These are phyloP conservation scores for Chaetomidium leptoderma DNA, from an alignment of 495 filamentous ascomycete species.

Conservation along the genomic window DNA sequence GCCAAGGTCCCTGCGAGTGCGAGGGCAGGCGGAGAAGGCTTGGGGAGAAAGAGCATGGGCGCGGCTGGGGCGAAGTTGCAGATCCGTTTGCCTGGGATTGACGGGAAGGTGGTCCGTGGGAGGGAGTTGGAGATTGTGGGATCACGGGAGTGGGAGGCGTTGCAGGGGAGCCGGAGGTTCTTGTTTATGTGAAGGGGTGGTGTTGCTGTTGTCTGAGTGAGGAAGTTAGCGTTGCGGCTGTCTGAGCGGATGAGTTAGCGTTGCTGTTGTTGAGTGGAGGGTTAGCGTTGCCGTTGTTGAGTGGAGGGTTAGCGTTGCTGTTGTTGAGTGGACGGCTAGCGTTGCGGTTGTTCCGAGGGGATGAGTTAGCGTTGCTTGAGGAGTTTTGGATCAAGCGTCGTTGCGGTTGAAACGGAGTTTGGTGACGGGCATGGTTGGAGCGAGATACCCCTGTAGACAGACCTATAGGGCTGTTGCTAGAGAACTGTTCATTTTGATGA, in stretches of 20 bases:
- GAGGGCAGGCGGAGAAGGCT: conserved; percentile 17
- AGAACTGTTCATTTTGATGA: too few relatives aligned
- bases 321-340: not conserved
- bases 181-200: conserved; percentile 8
- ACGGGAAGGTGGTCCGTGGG: conserved; percentile 32
- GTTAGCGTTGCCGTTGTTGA: not conserved
- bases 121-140: conserved; percentile 40
- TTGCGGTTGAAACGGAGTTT: conserved; percentile 5
- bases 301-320: not conserved
- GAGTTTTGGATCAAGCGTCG: not conserved
- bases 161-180: conserved; percentile 31
- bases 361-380: too few relatives aligned
- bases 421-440: not conserved
- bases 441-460: conserved; percentile 10
- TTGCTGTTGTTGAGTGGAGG: not conserved
- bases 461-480: not conserved
- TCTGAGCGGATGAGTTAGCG: not conserved
- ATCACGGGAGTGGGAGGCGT: conserved; percentile 41
- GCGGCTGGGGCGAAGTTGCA: conserved; percentile 45
- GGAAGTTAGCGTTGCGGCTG: not conserved
- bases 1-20: conserved; percentile 30
- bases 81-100: conserved; percentile 40
- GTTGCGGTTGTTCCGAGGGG: too few relatives aligned
- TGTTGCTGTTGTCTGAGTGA: conserved; percentile 3
- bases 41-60: conserved; percentile 28